Percentiles rank a stretch among this genome's conserved stretches.
phyloP scores from a whole-genome alignment of 371 early-diverging fungal species.

The Mucor plumbeus region DNA sequence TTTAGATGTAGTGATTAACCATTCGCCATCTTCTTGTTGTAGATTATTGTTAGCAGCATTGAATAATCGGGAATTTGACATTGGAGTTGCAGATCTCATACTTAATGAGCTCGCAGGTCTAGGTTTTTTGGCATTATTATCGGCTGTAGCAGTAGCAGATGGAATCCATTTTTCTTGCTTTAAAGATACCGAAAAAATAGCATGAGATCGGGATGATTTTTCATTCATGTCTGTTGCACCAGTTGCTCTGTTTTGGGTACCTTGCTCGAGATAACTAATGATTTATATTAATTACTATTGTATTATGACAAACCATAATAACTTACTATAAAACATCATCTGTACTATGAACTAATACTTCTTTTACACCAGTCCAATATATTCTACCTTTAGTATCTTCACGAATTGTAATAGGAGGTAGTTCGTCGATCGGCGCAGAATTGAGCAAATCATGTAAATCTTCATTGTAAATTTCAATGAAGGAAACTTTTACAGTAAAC shows the following conservation, averaged over 20 bases:
- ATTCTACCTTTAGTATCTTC: conserved; percentile 94
- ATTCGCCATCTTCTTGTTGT: conserved; percentile 48
- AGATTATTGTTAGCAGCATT: background rate
- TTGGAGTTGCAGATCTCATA: conserved; percentile 16
- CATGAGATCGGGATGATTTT: conserved; percentile 95
- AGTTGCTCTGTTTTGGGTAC: conserved; percentile 88
- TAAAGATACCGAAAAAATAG: conserved; percentile 92
- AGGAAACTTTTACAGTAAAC: conserved; percentile 65
- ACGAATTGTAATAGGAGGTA: conserved; percentile 82
- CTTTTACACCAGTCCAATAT: conserved; percentile 88
- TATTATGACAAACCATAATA: background rate
- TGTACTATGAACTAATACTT: conserved; percentile 74
- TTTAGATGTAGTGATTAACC: conserved; percentile 79
- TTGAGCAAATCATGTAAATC: conserved; percentile 87
- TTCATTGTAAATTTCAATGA: conserved; percentile 98
- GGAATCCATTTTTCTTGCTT: conserved; percentile 66
- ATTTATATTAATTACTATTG: background rate
- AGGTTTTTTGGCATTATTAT: conserved; percentile 13
- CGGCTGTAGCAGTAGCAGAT: conserved; percentile 32
- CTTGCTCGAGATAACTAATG: conserved; percentile 69
- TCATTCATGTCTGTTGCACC: conserved; percentile 98
- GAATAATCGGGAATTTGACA: conserved; percentile 11
- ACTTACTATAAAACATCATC: conserved; percentile 78
- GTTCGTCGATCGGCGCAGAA: conserved; percentile 53
- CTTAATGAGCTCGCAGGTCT: conserved; percentile 32